Percentiles rank a stretch among this genome's conserved stretches.
These are phyloP conservation scores for Linnemannia hyalina DNA, from an alignment of 192 early-diverging fungal genomes.

Conservation along the genomic window DNA sequence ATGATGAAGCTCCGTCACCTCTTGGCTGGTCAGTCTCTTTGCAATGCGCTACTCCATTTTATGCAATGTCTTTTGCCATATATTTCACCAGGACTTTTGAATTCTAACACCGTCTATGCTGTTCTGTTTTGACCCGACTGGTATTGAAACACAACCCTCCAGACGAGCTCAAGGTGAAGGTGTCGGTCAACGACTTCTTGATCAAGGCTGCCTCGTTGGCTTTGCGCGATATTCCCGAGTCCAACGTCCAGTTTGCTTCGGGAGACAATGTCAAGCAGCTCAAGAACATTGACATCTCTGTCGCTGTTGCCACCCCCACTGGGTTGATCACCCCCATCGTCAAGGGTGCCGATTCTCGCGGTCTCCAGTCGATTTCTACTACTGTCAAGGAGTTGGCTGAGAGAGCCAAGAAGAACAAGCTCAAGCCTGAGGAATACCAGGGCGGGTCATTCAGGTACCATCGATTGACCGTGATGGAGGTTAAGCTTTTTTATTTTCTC, in stretches of 20 bases:
- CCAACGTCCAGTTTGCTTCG: constrained; percentile 67
- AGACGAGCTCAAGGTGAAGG: constrained; percentile 59
- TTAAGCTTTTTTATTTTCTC: neutral
- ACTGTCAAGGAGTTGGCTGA: constrained; percentile 81
- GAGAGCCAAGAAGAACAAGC: constrained; percentile 83
- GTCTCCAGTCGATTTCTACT: constrained; percentile 78
- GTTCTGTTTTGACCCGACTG: neutral
- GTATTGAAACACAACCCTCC: constrained; percentile 7
- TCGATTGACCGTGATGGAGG: neutral
- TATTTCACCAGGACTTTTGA: neutral
- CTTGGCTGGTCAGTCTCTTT: constrained; percentile 58
- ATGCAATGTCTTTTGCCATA: neutral
- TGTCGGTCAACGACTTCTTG: constrained; percentile 96
- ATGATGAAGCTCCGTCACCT: constrained; percentile 60
- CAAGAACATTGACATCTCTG: constrained; percentile 85
- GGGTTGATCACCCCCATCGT: constrained; percentile 91
- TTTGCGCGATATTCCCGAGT: constrained; percentile 86
- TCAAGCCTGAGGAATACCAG: constrained; percentile 93
- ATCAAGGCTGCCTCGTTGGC: constrained; percentile 91
- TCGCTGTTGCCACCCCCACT: constrained; percentile 85
- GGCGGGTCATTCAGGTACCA: constrained; percentile 88
- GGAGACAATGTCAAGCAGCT: constrained; percentile 75
- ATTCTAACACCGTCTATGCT: neutral
- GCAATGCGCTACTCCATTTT: neutral
- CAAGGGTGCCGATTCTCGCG: constrained; percentile 77